Conservation (phyloP, 257 asterid species). For the Scutellaria barbata region DNA sequence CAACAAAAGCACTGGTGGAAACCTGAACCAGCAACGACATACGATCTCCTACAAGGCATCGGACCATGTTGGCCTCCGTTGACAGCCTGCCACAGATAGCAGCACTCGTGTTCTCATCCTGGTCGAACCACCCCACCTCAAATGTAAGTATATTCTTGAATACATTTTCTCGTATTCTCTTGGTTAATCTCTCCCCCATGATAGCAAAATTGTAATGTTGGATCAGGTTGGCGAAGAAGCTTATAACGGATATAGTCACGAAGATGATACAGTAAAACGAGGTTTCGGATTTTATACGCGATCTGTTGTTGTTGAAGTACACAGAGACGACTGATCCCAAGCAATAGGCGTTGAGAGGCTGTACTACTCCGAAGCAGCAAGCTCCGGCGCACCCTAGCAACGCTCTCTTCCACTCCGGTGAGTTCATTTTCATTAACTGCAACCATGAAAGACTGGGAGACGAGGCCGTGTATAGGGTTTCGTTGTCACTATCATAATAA, state of each 20-base stretch:
- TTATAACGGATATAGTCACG: constrained; percentile 44
- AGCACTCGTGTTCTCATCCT: constrained; percentile 63
- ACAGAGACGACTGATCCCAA: constrained; percentile 68
- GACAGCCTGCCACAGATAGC: constrained; percentile 64
- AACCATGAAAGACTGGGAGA: constrained; percentile 42
- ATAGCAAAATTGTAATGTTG: constrained; percentile 74
- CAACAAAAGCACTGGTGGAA: constrained; percentile 51
- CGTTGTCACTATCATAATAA: constrained; percentile 49
- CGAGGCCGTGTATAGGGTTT: constrained; percentile 16
- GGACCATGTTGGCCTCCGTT: constrained; percentile 61
- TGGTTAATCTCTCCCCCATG: constrained; percentile 71
- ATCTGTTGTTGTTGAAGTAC: constrained; percentile 43
- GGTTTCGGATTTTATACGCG: constrained; percentile 52
- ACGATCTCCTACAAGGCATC: constrained; percentile 73
- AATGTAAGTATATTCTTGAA: constrained; percentile 56
- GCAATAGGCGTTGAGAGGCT: constrained; percentile 63
- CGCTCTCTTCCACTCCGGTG: constrained; percentile 75
- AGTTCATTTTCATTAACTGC: constrained; percentile 62
- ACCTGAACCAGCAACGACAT: constrained; percentile 66
- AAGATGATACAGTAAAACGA: constrained; percentile 47
- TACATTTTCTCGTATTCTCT: constrained; percentile 61
- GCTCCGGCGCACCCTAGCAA: constrained; percentile 73
- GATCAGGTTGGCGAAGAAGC: constrained; percentile 60
- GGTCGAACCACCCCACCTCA: constrained; percentile 77
- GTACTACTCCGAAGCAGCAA: constrained; percentile 57